A percentile compares a stretch with the other conserved stretches of the same genome.
Evolutionary conservation across 192 early-diverging fungal species (phyloP).

Genomic region (Entophlyctis luteolus): DNA sequence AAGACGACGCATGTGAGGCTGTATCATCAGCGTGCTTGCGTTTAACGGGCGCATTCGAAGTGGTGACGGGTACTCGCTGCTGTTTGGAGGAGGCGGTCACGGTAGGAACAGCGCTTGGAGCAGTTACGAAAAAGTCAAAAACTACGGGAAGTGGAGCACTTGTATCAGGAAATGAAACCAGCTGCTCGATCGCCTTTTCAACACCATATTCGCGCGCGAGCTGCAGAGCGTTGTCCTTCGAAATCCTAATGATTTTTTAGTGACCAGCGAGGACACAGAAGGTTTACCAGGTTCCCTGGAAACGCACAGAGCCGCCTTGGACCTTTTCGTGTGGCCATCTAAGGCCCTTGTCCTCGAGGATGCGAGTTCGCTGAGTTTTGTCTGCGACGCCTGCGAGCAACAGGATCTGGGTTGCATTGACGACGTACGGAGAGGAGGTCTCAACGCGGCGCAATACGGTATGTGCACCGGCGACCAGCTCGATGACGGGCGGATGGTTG

Average conservation of each 20-base stretch:
- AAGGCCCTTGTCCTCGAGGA: background rate
- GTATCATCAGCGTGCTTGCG: background rate
- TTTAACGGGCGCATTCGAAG: background rate
- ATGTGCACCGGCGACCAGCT: background rate
- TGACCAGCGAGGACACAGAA: background rate
- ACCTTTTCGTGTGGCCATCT: constrained; percentile 9
- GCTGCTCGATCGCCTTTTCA: background rate
- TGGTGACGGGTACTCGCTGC: background rate
- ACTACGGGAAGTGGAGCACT: background rate
- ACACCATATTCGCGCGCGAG: constrained; percentile 9
- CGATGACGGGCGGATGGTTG: background rate
- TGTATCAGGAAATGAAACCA: background rate
- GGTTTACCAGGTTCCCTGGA: constrained; percentile 11
- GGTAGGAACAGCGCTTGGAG: background rate
- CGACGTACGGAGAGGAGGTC: background rate
- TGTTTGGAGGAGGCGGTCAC: background rate
- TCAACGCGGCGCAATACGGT: background rate
- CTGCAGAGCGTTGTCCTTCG: background rate
- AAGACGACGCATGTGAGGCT: background rate
- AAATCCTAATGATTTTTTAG: background rate
- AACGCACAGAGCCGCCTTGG: background rate
- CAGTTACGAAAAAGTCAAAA: too few species aligned
- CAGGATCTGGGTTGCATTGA: constrained; percentile 11
- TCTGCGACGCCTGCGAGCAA: background rate
- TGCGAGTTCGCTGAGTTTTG: background rate